These are phyloP conservation scores for Nothophytophthora sp. DNA, from an alignment of 352 stramenopile genomes.

Conservation along the genomic window DNA sequence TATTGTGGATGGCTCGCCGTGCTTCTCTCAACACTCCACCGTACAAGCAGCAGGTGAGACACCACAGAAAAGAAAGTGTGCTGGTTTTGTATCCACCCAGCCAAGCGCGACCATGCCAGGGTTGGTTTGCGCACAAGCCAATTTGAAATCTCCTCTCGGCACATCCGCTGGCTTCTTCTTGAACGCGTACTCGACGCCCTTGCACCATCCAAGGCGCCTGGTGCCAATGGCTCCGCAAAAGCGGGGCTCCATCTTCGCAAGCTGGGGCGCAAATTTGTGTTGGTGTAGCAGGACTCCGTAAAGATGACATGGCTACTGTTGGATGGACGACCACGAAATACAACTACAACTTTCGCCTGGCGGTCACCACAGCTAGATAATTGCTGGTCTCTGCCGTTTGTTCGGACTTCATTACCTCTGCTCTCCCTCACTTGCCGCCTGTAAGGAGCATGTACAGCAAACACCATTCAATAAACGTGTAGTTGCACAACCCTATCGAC, in stretches of 20 bases:
- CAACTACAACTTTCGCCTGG: conserved; percentile 2
- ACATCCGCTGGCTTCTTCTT: not conserved
- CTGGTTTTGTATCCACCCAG: too few species aligned
- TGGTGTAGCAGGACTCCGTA: conserved; percentile 1
- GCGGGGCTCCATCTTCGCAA: conserved; percentile 3
- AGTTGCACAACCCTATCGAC: too few species aligned
- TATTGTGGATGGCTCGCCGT: too few species aligned
- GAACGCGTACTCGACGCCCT: conserved; percentile 1
- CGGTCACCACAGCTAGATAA: too few species aligned
- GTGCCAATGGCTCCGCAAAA: conserved; percentile 3
- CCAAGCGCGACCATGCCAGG: not conserved
- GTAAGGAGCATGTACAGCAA: too few species aligned
- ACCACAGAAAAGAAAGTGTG: too few species aligned
- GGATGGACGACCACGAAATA: conserved; percentile 2
- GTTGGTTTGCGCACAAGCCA: not conserved
- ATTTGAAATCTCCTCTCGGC: not conserved
- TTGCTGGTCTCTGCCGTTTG: too few species aligned
- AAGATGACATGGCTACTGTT: not conserved
- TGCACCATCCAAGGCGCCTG: conserved; percentile 6
- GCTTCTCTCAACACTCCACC: too few species aligned
- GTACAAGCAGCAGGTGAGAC: too few species aligned
- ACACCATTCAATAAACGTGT: too few species aligned
- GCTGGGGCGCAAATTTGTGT: not conserved
- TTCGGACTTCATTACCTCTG: too few species aligned
- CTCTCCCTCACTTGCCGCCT: too few species aligned